Conservation (phyloP, 192 early-diverging fungal species). For the Mortierella claussenii region DNA sequence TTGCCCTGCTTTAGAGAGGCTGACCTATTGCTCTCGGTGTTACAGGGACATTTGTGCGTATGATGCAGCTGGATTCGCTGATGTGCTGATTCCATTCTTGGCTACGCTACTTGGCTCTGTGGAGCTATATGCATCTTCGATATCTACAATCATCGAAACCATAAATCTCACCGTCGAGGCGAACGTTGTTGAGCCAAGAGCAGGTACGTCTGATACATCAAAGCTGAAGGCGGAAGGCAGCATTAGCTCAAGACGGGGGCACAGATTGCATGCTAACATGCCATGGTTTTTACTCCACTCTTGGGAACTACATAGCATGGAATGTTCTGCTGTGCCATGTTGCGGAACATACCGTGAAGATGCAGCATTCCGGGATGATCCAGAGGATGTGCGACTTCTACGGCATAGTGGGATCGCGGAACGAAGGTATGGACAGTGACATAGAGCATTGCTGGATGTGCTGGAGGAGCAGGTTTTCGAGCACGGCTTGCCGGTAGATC, state of each 20-base stretch:
- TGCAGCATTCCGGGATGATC: constrained; percentile 33
- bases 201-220: constrained; percentile 46
- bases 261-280: not conserved
- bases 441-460: no score
- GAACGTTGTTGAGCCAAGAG: constrained; percentile 57
- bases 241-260: no score
- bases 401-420: constrained; percentile 55
- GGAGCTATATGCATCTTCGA: constrained; percentile 51
- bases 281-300: not conserved
- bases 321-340: constrained; percentile 57
- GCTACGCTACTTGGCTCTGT: constrained; percentile 58
- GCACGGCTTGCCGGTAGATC: no score
- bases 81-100: constrained; percentile 62
- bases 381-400: constrained; percentile 61
- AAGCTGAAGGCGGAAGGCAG: no score
- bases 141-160: constrained; percentile 60
- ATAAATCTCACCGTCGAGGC: constrained; percentile 57
- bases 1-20: no score
- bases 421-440: constrained; percentile 65
- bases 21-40: no score
- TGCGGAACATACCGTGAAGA: constrained; percentile 49
- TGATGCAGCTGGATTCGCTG: constrained; percentile 55
- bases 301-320: constrained; percentile 48
- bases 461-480: no score
- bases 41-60: constrained; percentile 59